phyloP scores from a whole-genome alignment of 1,284 basidiomycete species.

The Vanrija sp. region DNA sequence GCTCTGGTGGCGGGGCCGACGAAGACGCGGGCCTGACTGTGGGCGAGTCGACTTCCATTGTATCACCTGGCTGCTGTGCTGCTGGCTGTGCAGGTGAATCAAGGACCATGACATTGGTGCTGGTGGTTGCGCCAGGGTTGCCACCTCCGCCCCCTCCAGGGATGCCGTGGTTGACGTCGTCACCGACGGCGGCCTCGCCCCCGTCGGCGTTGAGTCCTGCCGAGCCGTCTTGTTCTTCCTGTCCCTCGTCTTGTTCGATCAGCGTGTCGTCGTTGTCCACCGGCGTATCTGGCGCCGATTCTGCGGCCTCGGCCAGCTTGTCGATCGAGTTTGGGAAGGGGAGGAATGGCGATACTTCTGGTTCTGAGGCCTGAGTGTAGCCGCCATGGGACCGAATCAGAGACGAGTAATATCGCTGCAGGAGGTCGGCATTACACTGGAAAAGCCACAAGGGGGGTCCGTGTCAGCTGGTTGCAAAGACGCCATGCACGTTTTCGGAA shows the following conservation, averaged over 20 bases:
- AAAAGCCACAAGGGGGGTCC: too few relatives aligned
- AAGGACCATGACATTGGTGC: too few relatives aligned
- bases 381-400: constrained; percentile 48
- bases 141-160: neutral
- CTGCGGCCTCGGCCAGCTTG: constrained; percentile 1
- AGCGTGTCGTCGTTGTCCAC: neutral
- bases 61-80: neutral
- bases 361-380: constrained; percentile 38
- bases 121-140: too few relatives aligned
- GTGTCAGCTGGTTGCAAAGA: neutral
- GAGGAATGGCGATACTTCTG: constrained; percentile 35
- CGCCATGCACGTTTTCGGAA: too few relatives aligned
- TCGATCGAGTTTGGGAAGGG: constrained; percentile 31
- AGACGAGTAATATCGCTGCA: constrained; percentile 50
- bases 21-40: neutral
- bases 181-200: neutral
- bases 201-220: too few relatives aligned
- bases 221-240: neutral
- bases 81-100: too few relatives aligned
- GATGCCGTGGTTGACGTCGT: neutral
- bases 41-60: neutral
- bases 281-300: constrained; percentile 6
- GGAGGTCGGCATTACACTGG: constrained; percentile 47
- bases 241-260: constrained; percentile 1
- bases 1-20: neutral